Evolutionary conservation across 805 yeast genomes (phyloP), one percentile per base, ranked within the genome.

Genomic region (Ogataea saltuana): DNA sequence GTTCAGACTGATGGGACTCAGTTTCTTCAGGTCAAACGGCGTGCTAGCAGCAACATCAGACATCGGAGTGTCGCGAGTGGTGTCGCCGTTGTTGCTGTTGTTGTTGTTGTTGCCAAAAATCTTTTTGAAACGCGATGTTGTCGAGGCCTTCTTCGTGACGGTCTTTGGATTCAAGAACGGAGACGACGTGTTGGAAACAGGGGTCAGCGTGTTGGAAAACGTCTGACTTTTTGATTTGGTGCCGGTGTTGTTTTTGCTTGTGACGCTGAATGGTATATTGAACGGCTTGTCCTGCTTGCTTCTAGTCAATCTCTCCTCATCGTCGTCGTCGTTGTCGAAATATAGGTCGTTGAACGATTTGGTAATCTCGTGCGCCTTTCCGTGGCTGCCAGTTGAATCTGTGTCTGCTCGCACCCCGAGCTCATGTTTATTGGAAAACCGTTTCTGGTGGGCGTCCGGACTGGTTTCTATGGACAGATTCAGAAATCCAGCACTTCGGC

Each of bases 401-500:
- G 28, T 25, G n/a, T 25, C 28, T 13, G 28, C n/a, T 12, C 28
- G 12, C 10, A 10, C 28, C 10, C 28, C n/a, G 28, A 25, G 28
- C 12, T 25, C 22, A 8, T 18, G 33, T 30, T 30, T 30, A 22
- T 34, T 29, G 32, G 12, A 28, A 33, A 21, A 13, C 33, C 37
- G 16, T 18, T 22, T 26, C 33, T 12, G 28, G 6, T 25, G 28
- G 31, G 37, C 33, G 18, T 48, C 53, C 6, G 61, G 59, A 33
- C 62, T 66, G 2, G 71, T 67, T 33, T 71, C 76, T 17, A 75
- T 56, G 10, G 80, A 74, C 38, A 78, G 51, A 42, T 78, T 77
- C 48, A 78, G 54, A 8, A 76, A 60, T 2, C 80, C 81, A 2
- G 70, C 75, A 65, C 81, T 75, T 61, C 83, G 67, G 48, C 80